These are phyloP conservation scores for Eimeria acervulina DNA, from an alignment of 169 alveolate species.

Conservation along the genomic window DNA sequence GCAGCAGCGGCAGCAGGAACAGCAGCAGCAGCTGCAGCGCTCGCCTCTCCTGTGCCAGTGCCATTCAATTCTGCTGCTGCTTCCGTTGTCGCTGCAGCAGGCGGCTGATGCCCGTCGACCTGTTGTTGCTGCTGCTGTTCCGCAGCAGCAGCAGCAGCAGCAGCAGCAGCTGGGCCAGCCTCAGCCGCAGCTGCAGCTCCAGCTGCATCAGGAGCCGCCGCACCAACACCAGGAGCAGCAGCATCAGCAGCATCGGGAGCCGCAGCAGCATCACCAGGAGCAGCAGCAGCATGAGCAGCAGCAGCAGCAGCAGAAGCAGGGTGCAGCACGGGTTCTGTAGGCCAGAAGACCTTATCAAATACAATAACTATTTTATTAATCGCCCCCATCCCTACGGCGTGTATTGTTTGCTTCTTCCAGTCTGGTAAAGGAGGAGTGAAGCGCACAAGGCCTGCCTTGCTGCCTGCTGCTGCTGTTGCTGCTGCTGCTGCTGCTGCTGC, in stretches of 20 bases:
- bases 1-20: not conserved
- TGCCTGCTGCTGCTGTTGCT: conserved; percentile 63
- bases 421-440: conserved; percentile 61
- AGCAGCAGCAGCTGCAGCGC: not conserved
- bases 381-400: conserved; percentile 63
- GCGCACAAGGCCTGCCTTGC: conserved; percentile 36
- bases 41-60: not conserved
- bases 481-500: conserved; percentile 59
- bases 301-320: conserved; percentile 29
- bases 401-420: conserved; percentile 53
- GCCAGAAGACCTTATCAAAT: conserved; percentile 52
- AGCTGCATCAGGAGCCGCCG: too few relatives aligned
- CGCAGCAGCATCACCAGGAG: not conserved
- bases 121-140: not conserved
- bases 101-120: not conserved
- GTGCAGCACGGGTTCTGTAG: not conserved
- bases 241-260: too few relatives aligned
- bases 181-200: too few relatives aligned
- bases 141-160: not conserved
- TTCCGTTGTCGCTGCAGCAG: conserved; percentile 34
- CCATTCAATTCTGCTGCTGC: not conserved
- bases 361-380: conserved; percentile 48
- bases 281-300: conserved; percentile 2
- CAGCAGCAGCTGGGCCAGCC: not conserved
- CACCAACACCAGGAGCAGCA: too few relatives aligned